These are phyloP conservation scores for Nasturtium officinale DNA, from an alignment of 345 rosid genomes.

Conservation along the genomic window DNA sequence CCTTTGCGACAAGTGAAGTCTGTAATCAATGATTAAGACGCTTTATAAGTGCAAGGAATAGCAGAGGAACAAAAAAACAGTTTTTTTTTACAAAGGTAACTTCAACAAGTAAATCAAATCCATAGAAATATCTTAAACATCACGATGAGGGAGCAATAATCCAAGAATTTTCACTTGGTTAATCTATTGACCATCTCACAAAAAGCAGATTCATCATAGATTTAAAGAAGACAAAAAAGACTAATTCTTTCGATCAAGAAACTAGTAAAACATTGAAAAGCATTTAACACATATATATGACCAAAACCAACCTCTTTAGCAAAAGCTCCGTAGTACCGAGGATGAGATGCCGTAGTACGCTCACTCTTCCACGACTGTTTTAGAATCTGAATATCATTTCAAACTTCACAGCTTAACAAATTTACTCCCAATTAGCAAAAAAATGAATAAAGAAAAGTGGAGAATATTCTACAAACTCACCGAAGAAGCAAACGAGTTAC, in stretches of 20 bases:
- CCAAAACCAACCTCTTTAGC: not conserved
- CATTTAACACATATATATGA: not conserved
- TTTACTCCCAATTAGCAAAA: not conserved
- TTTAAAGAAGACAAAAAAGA: no score
- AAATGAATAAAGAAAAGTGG: not conserved
- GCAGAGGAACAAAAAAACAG: no score
- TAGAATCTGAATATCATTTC: not conserved
- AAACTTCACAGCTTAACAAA: not conserved
- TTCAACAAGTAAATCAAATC: no score
- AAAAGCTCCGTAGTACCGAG: not conserved
- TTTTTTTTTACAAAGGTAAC: no score
- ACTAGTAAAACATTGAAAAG: no score
- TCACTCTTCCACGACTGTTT: not conserved
- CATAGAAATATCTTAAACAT: not conserved
- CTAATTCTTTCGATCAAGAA: not conserved
- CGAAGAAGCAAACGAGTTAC: not conserved
- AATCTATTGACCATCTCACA: not conserved
- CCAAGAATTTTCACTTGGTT: not conserved
- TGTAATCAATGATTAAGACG: conserved; percentile 10
- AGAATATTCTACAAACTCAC: not conserved
- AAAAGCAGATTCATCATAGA: no score
- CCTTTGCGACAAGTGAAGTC: conserved; percentile 37
- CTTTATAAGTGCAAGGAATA: not conserved
- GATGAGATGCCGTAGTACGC: not conserved
- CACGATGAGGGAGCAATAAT: not conserved